A percentile compares a stretch with the other conserved stretches of the same genome.
These are phyloP conservation scores for Termitomyces sp. DNA, from an alignment of 768 basidiomycete species.

Conservation along the genomic window DNA sequence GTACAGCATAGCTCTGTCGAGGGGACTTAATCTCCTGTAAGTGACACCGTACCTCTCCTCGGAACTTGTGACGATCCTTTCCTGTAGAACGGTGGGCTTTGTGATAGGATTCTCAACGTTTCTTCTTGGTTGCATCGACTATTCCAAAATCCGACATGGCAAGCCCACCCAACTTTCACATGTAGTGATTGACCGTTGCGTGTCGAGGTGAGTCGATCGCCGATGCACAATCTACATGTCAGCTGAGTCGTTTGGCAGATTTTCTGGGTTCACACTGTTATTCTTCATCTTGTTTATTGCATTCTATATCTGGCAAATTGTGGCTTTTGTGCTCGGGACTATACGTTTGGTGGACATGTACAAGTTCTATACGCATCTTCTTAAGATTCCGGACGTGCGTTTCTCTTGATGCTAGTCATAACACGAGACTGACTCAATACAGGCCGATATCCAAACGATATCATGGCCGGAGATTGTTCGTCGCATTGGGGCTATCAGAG, in stretches of 20 bases:
- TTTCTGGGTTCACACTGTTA: slow-evolving; percentile 79
- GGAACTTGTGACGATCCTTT: slow-evolving; percentile 17
- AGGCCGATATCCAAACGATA: slow-evolving; percentile 98
- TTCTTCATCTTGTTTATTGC: slow-evolving; percentile 81
- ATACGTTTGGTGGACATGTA: slow-evolving; percentile 90
- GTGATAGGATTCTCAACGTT: slow-evolving; percentile 99
- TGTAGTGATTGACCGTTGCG: slow-evolving; percentile 76
- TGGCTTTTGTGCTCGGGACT: slow-evolving; percentile 70
- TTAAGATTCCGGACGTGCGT: slow-evolving; percentile 89
- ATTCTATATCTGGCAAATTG: slow-evolving; percentile 87
- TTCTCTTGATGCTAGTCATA: neutral
- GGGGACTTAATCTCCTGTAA: slow-evolving; percentile 92
- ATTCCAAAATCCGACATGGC: slow-evolving; percentile 68
- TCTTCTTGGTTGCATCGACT: slow-evolving; percentile 91
- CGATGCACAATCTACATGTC: neutral
- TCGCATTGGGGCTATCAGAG: slow-evolving; percentile 82
- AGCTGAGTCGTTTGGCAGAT: slow-evolving; percentile 36
- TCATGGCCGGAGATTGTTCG: slow-evolving; percentile 95
- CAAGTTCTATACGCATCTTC: slow-evolving; percentile 89
- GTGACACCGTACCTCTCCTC: slow-evolving; percentile 27
- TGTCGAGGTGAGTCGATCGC: slow-evolving; percentile 59
- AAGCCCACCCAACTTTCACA: slow-evolving; percentile 67
- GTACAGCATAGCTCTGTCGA: slow-evolving; percentile 87
- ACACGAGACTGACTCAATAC: slow-evolving; percentile 7
- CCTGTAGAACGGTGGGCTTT: slow-evolving; percentile 86